Conservation (phyloP, 1,139 yeast species). For the Taphrina confusa region DNA sequence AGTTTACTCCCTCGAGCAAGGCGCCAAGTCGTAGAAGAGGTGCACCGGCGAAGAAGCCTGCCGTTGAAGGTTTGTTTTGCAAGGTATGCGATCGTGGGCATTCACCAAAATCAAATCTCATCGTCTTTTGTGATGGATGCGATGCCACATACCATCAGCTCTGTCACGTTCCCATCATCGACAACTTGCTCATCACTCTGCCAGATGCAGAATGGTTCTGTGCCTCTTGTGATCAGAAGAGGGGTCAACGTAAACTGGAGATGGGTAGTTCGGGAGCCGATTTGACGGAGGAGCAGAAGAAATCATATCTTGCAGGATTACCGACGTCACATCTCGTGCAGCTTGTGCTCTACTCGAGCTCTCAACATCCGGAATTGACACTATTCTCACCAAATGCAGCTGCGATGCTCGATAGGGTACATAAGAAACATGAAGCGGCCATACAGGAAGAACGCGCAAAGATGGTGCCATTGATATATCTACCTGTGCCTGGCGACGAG, state of each 20-base stretch:
- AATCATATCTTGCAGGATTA: slow-evolving; percentile 49
- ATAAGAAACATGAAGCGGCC: slow-evolving; percentile 33
- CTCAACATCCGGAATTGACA: slow-evolving; percentile 38
- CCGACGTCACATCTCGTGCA: slow-evolving; percentile 51
- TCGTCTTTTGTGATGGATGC: slow-evolving; percentile 52
- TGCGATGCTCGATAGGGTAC: slow-evolving; percentile 33
- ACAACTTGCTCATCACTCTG: slow-evolving; percentile 50
- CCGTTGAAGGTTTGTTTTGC: slow-evolving; percentile 47
- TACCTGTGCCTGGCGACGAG: slow-evolving; percentile 27
- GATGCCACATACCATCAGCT: slow-evolving; percentile 51
- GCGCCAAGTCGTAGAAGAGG: slow-evolving; percentile 33
- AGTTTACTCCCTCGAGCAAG: slow-evolving; percentile 39
- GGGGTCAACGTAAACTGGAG: slow-evolving; percentile 48
- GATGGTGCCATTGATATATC: slow-evolving; percentile 11
- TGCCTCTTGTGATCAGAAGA: slow-evolving; percentile 48
- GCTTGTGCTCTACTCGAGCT: slow-evolving; percentile 44
- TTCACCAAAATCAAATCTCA: slow-evolving; percentile 49
- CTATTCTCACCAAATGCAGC: slow-evolving; percentile 41
- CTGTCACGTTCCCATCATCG: slow-evolving; percentile 52
- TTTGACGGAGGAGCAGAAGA: slow-evolving; percentile 48
- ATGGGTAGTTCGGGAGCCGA: slow-evolving; percentile 49
- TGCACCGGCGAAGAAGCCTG: slow-evolving; percentile 36
- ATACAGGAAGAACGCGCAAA: slow-evolving; percentile 18
- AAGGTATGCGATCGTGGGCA: slow-evolving; percentile 50
- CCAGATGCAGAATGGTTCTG: slow-evolving; percentile 53